phyloP scores from a whole-genome alignment of 768 basidiomycete genomes.

The Holtermannia corniformis region DNA sequence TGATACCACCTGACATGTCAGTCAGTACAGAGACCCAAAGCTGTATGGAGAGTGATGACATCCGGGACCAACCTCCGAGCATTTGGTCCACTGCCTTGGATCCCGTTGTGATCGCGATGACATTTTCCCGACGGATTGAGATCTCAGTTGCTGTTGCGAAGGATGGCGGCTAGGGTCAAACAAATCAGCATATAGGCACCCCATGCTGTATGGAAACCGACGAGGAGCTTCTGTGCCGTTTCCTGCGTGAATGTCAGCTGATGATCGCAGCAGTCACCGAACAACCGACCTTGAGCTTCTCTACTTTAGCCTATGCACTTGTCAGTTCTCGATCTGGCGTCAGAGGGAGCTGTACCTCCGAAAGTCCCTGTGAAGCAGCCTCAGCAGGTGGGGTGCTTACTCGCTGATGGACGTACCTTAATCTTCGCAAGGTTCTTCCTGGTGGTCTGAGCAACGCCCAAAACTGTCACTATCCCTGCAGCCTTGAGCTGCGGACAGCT shows the following conservation, averaged over 20 bases:
- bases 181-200: no score
- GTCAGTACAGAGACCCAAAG: neutral
- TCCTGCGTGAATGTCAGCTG: slow-evolving; percentile 50
- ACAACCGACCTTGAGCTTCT: slow-evolving; percentile 73
- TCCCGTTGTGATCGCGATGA: slow-evolving; percentile 78
- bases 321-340: neutral
- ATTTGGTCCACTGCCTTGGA: slow-evolving; percentile 83
- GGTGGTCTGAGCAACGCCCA: slow-evolving; percentile 73
- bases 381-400: no score
- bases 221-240: slow-evolving; percentile 77
- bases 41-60: neutral
- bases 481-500: slow-evolving; percentile 54
- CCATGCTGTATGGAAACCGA: no score
- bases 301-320: slow-evolving; percentile 59
- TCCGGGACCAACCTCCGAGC: slow-evolving; percentile 57
- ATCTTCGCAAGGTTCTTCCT: slow-evolving; percentile 83
- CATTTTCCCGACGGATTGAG: slow-evolving; percentile 55
- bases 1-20: slow-evolving; percentile 57
- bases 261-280: neutral
- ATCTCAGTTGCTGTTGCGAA: slow-evolving; percentile 87
- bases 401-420: slow-evolving; percentile 52
- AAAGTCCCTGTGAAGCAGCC: slow-evolving; percentile 65
- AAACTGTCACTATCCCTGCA: slow-evolving; percentile 28
- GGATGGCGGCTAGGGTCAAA: slow-evolving; percentile 61
- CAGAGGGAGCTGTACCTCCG: slow-evolving; percentile 50